Evolutionary conservation across 2,329 filamentous ascomycete species (phyloP).

Genomic region (Pyrenophora graminea): DNA sequence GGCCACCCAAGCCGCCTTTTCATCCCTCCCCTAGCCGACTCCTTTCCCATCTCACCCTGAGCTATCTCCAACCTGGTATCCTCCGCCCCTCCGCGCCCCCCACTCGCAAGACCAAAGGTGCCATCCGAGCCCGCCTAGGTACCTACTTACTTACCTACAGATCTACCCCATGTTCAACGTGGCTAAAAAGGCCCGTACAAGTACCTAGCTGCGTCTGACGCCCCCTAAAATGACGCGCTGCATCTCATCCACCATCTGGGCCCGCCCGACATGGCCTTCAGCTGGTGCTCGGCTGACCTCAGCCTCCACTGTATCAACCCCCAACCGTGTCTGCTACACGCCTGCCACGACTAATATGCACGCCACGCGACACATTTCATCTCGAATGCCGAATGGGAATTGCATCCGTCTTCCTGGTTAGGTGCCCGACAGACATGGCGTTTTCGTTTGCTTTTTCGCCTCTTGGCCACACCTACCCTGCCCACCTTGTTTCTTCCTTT

Average conservation of each 20-base stretch:
- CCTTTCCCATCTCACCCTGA: background rate
- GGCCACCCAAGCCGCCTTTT: background rate
- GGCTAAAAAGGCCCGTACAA: background rate
- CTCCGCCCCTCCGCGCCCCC: background rate
- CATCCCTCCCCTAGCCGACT: background rate
- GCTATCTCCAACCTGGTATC: background rate
- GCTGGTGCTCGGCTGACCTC: background rate
- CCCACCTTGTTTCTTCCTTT: background rate
- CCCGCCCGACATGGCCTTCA: no score
- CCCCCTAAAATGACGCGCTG: slow-evolving; percentile 1
- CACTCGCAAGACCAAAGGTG: background rate
- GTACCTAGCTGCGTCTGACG: background rate
- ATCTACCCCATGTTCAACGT: slow-evolving; percentile 1
- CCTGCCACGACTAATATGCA: slow-evolving; percentile 6
- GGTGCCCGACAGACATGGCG: slow-evolving; percentile 9
- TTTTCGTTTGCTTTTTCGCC: slow-evolving; percentile 10
- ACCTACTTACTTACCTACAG: background rate
- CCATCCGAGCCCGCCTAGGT: background rate
- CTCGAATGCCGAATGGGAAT: slow-evolving; percentile 19
- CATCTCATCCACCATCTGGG: background rate
- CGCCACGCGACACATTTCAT: slow-evolving; percentile 1
- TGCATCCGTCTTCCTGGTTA: slow-evolving; percentile 22
- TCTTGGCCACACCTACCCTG: background rate
- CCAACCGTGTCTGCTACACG: slow-evolving; percentile 2
- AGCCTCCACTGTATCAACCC: slow-evolving; percentile 3